Conservation (phyloP, 2,329 filamentous ascomycete species). For the Mycosphaerella sp. region DNA sequence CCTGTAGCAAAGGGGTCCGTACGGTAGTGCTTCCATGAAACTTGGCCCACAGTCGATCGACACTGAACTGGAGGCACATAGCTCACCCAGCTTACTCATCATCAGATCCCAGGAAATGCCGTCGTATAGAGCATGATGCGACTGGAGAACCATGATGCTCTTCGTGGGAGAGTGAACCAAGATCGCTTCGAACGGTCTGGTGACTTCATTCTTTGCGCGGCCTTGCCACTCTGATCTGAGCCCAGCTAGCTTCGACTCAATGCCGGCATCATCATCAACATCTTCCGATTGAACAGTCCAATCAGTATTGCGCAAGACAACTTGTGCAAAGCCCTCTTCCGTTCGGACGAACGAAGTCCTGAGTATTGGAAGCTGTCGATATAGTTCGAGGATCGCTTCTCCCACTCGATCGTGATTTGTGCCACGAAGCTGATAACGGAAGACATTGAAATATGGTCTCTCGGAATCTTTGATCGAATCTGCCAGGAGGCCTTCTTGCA, state of each 20-base stretch:
- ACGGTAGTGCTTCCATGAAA: constrained; percentile 61
- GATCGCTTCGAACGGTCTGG: constrained; percentile 49
- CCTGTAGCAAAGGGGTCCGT: constrained; percentile 57
- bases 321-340: constrained; percentile 69
- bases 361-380: constrained; percentile 55
- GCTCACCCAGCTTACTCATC: constrained; percentile 50
- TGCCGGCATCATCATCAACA: constrained; percentile 24
- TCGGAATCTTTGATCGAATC: constrained; percentile 53
- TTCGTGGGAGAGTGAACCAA: constrained; percentile 33
- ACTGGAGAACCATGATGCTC: constrained; percentile 53
- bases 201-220: constrained; percentile 46
- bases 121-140: constrained; percentile 86
- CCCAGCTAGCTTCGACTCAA: constrained; percentile 34
- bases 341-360: constrained; percentile 68
- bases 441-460: constrained; percentile 70
- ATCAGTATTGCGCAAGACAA: constrained; percentile 46
- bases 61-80: constrained; percentile 39
- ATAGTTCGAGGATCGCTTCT: constrained; percentile 52
- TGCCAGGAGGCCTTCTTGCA: constrained; percentile 82
- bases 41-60: constrained; percentile 38
- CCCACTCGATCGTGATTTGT: constrained; percentile 47
- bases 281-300: constrained; percentile 39
- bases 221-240: constrained; percentile 49
- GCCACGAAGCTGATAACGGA: constrained; percentile 52
- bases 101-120: constrained; percentile 69